These are phyloP conservation scores for Biscutella laevigata DNA, from an alignment of 441 rosid species.

Conservation along the genomic window DNA sequence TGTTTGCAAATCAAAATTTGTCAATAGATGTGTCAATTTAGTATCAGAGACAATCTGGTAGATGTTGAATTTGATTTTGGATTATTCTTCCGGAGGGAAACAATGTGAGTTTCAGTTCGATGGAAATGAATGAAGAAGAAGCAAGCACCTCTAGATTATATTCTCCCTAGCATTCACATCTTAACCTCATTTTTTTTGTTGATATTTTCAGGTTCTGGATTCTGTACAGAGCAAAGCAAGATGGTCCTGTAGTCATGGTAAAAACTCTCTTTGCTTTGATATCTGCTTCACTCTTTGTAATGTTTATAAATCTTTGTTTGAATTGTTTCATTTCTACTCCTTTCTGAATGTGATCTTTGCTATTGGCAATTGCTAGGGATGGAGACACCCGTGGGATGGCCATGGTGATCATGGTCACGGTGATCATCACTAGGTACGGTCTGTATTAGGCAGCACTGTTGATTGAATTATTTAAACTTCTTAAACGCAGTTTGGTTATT, in stretches of 20 bases:
- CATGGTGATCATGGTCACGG: constrained; percentile 64
- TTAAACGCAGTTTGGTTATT: background rate
- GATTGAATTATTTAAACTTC: background rate
- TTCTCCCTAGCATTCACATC: background rate
- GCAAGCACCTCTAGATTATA: background rate
- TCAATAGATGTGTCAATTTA: background rate
- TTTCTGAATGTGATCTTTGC: constrained; percentile 15
- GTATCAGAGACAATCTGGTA: constrained; percentile 1
- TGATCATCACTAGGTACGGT: constrained; percentile 47
- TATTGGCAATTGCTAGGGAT: constrained; percentile 45
- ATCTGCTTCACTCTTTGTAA: background rate
- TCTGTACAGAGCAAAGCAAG: constrained; percentile 87
- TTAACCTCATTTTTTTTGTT: background rate
- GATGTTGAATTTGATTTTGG: background rate
- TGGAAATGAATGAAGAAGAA: background rate
- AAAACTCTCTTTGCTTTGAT: background rate
- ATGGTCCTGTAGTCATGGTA: constrained; percentile 92
- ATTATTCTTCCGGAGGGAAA: background rate
- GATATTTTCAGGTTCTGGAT: constrained; percentile 78
- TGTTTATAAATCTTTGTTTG: no score
- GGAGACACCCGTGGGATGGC: constrained; percentile 99
- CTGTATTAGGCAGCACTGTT: background rate
- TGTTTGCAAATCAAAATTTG: background rate
- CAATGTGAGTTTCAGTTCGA: background rate
- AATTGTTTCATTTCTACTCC: no score